phyloP scores from a whole-genome alignment of 2,329 filamentous ascomycete genomes.

The Alternaria infectoria region DNA sequence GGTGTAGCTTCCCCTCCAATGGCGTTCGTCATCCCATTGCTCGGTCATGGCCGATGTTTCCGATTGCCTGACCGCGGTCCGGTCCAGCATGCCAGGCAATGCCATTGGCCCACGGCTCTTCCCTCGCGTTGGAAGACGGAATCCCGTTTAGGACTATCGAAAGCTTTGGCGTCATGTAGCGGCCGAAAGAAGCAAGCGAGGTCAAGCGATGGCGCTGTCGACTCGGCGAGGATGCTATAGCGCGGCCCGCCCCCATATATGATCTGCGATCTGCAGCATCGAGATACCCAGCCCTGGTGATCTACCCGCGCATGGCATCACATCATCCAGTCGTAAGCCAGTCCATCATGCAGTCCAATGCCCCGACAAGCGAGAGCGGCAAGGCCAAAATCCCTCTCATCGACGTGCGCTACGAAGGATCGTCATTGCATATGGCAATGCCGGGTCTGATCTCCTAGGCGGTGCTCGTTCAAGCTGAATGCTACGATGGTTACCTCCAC shows the following conservation, averaged over 20 bases:
- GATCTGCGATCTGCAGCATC: constrained; percentile 11
- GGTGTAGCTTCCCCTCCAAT: not conserved
- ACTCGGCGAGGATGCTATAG: constrained; percentile 1
- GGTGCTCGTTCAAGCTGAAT: constrained; percentile 4
- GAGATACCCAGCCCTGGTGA: constrained; percentile 3
- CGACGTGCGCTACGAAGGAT: not conserved
- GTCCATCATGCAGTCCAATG: not conserved
- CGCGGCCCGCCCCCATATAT: constrained; percentile 5
- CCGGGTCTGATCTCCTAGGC: not conserved
- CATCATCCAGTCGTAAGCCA: not conserved
- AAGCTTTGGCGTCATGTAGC: not conserved
- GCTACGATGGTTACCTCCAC: not conserved
- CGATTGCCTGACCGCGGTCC: not conserved
- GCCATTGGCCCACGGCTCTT: not conserved
- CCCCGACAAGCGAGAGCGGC: not conserved
- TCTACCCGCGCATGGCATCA: constrained; percentile 12
- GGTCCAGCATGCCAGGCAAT: not conserved
- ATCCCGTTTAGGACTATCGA: not conserved
- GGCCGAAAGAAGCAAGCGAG: constrained; percentile 8
- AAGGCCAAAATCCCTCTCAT: not conserved
- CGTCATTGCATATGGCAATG: not conserved
- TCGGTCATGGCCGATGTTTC: not conserved
- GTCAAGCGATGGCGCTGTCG: not conserved
- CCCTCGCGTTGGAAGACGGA: not conserved
- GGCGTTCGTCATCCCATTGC: not conserved